Evolutionary conservation across 371 early-diverging fungal genomes (phyloP).

Genomic region (Phascolomyces articulosus): DNA sequence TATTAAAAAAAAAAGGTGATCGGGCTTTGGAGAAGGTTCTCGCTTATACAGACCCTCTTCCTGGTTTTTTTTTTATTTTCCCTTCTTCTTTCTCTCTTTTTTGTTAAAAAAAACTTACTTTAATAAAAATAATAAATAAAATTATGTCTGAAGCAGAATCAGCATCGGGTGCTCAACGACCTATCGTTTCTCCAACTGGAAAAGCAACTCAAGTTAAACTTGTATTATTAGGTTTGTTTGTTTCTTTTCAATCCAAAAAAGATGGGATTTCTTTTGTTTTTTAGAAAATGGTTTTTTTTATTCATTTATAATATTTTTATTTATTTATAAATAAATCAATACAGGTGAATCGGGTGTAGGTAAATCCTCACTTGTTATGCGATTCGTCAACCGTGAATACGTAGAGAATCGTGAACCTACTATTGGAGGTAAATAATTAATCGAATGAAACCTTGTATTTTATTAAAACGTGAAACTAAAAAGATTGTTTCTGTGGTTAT

Average conservation of each 20-base stretch:
- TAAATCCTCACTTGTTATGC: slow-evolving; percentile 79
- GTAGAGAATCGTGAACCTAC: slow-evolving; percentile 96
- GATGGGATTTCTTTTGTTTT: background rate
- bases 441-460: background rate
- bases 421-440: slow-evolving; percentile 78
- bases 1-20: too few relatives aligned
- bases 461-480: too few relatives aligned
- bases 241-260: too few relatives aligned
- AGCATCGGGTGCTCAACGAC: slow-evolving; percentile 5
- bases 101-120: background rate
- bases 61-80: background rate
- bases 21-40: too few relatives aligned
- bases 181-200: slow-evolving; percentile 10
- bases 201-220: slow-evolving; percentile 25
- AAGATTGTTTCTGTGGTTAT: background rate
- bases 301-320: background rate
- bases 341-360: slow-evolving; percentile 91
- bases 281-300: background rate
- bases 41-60: too few relatives aligned
- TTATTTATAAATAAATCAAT: too few relatives aligned
- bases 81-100: background rate
- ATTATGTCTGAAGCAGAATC: slow-evolving; percentile 14
- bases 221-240: slow-evolving; percentile 21
- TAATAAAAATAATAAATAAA: background rate
- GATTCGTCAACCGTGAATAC: slow-evolving; percentile 95